Conservation (phyloP, 2,329 filamentous ascomycete species). For the Paraphoma sp. region DNA sequence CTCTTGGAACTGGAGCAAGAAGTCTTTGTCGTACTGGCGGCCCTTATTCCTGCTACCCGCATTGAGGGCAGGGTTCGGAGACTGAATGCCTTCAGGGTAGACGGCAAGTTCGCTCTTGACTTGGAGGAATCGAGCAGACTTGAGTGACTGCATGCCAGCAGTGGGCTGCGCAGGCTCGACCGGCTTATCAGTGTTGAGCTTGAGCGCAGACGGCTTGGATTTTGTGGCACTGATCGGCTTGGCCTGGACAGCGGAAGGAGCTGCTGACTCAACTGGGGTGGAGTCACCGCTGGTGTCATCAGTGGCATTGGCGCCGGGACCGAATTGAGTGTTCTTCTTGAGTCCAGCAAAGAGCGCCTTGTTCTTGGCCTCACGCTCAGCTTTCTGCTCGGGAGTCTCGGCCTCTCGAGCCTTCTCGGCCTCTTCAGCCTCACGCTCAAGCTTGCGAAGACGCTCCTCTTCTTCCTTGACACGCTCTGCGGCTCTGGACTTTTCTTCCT, state of each 20-base stretch:
- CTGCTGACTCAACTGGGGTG: slow-evolving; percentile 56
- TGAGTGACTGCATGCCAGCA: slow-evolving; percentile 89
- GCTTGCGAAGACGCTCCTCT: slow-evolving; percentile 60
- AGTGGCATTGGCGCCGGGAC: slow-evolving; percentile 50
- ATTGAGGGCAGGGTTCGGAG: slow-evolving; percentile 92
- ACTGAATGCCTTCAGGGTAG: slow-evolving; percentile 84
- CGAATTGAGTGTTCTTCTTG: slow-evolving; percentile 57
- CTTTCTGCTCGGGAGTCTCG: slow-evolving; percentile 51
- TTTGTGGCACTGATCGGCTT: slow-evolving; percentile 62
- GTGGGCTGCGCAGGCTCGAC: slow-evolving; percentile 93
- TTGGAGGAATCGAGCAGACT: slow-evolving; percentile 86
- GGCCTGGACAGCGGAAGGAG: slow-evolving; percentile 29
- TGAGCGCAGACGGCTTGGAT: slow-evolving; percentile 85
- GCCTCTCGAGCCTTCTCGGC: slow-evolving; percentile 53
- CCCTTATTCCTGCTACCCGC: slow-evolving; percentile 79
- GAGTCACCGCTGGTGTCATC: slow-evolving; percentile 33
- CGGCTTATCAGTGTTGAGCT: slow-evolving; percentile 84
- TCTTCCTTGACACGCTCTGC: slow-evolving; percentile 53
- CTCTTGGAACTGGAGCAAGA: slow-evolving; percentile 93
- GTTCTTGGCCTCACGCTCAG: slow-evolving; percentile 45
- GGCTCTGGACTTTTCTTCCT: slow-evolving; percentile 65
- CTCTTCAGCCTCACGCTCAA: slow-evolving; percentile 58
- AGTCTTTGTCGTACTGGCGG: slow-evolving; percentile 94
- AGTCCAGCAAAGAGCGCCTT: slow-evolving; percentile 53
- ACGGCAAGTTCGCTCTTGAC: slow-evolving; percentile 74